Conservation (phyloP, 1,284 basidiomycete genomes). For the Waitea zeae region DNA sequence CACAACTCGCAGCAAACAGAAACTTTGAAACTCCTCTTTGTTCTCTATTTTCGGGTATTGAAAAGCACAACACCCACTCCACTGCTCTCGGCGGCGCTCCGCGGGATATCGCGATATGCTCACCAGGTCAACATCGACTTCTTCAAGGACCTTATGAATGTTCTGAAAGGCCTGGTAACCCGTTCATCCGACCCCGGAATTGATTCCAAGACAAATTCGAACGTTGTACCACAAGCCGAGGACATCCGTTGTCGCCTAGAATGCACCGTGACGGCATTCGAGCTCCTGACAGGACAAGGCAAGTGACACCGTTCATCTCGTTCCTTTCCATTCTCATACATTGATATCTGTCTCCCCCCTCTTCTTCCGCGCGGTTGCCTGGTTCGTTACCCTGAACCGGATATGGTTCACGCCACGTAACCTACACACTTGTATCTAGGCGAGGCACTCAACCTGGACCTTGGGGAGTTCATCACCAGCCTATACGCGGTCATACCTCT, state of each 20-base stretch:
- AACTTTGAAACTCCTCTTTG: slow-evolving; percentile 94
- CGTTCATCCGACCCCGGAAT: slow-evolving; percentile 21
- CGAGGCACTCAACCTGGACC: slow-evolving; percentile 91
- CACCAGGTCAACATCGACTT: slow-evolving; percentile 98
- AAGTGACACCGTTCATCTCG: slow-evolving; percentile 9
- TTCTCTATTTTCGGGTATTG: slow-evolving; percentile 92
- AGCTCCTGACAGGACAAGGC: slow-evolving; percentile 93
- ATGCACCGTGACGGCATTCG: slow-evolving; percentile 91
- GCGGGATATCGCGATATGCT: slow-evolving; percentile 85
- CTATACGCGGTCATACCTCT: slow-evolving; percentile 58
- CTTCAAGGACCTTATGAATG: slow-evolving; percentile 87
- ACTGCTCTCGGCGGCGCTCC: slow-evolving; percentile 76
- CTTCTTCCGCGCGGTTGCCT: too few species aligned
- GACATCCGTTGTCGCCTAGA: slow-evolving; percentile 53
- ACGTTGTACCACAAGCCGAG: slow-evolving; percentile 10
- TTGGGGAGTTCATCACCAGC: slow-evolving; percentile 74
- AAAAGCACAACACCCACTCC: slow-evolving; percentile 76
- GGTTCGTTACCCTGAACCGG: too few species aligned
- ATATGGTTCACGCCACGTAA: slow-evolving; percentile 1
- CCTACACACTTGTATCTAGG: slow-evolving; percentile 25
- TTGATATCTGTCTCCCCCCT: too few species aligned
- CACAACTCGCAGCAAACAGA: slow-evolving; percentile 85
- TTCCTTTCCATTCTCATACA: too few species aligned
- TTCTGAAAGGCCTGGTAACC: slow-evolving; percentile 65
- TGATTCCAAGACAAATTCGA: slow-evolving; percentile 16